Base-by-base conservation (phyloP, 2,329 filamentous ascomycete species). In the Alternaria tenuissima region DNA sequence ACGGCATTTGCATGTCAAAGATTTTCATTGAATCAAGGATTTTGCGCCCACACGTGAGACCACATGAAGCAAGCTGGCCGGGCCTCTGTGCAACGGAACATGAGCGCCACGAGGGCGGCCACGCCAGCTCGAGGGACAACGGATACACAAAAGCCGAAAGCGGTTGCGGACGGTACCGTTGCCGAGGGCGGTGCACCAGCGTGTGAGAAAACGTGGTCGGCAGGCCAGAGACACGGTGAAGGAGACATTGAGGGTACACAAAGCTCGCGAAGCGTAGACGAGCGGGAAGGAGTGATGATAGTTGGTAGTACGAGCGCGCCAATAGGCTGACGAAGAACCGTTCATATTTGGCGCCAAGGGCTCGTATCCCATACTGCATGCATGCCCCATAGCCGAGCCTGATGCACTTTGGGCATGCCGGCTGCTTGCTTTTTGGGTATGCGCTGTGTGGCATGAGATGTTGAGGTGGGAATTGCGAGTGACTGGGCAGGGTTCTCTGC, bases 91-190 rank as follows among this genome's bases (percentile, higher is more conserved):
- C 56, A 53, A 77, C 72, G 30, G 36, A 63, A 62, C 57, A 52
- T 57, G 65, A 62, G 69, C 74, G 73, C 75, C 76, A 77, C 76
- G 74, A 78, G 76, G 70, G 67, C 61, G 69, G 72, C 68, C 69
- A 75, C 60, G 71, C 72, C 72, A 71, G 67, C 64, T 67, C 61
- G 65, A 72, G 66, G 69, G 66, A 65, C 61, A 58, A 52, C 22
- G 64, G 70, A 59, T 52, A 63, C 66, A 72, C 70, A 58, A 65
- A 59, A 36, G 61, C 61, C 55, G 52, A 63, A 58, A 69, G 65
- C 60, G 66, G 63, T 57, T 64, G 64, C 66, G 67, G 68, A 67
- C 61, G 57, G 64, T 69, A 67, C 63, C 63, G 65, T 64, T 69
- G 67, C 67, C 63, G 62, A 64, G 69, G 57, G 63, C 36, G 48